phyloP scores from a whole-genome alignment of 305 asterid species.

The Fraxinus floribunda region DNA sequence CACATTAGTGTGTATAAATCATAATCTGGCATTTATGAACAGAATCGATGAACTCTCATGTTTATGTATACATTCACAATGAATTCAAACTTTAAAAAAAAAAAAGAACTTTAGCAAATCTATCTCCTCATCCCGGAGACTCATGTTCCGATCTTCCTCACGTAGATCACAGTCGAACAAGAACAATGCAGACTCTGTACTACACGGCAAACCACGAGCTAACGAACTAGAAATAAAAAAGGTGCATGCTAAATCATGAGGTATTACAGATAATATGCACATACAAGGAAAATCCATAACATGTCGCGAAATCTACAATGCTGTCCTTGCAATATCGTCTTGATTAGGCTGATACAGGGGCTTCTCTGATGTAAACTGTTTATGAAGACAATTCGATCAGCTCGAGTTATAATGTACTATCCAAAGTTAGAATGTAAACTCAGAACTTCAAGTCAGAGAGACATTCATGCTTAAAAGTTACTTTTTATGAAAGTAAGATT shows the following conservation, averaged over 20 bases:
- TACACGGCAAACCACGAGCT: not conserved
- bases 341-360: not conserved
- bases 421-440: not conserved
- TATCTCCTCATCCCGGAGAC: too few species aligned
- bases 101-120: too few species aligned
- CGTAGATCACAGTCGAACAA: too few species aligned
- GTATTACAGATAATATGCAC: not conserved
- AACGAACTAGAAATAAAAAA: not conserved
- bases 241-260: not conserved
- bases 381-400: not conserved
- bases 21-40: too few species aligned
- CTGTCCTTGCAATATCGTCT: not conserved
- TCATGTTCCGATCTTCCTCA: too few species aligned
- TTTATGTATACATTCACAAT: too few species aligned
- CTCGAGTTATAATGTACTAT: not conserved
- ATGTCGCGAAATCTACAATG: not conserved
- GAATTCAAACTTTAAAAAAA: too few species aligned
- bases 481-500: too few species aligned
- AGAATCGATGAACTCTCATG: too few species aligned
- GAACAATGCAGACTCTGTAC: too few species aligned
- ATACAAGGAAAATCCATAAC: not conserved
- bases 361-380: not conserved
- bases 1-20: too few species aligned
- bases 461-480: not conserved
- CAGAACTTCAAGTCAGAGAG: not conserved